Conservation (phyloP, 2,329 filamentous ascomycete genomes). For the Amesomyces nigricolor region DNA sequence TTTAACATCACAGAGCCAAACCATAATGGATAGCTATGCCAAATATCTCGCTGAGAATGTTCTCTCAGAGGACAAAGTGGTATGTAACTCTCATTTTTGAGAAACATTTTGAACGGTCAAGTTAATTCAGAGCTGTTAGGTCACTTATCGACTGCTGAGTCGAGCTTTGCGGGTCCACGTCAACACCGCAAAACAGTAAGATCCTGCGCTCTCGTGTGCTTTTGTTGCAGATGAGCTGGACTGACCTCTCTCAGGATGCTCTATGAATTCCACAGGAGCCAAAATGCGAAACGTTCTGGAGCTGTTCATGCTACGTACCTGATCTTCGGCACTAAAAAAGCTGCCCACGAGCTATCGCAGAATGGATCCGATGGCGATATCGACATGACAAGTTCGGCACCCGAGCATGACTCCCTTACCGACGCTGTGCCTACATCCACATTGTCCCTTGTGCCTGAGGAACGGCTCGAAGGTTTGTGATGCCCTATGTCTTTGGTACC, state of each 20-base stretch:
- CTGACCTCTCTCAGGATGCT: too few relatives aligned
- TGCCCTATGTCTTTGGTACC: background rate
- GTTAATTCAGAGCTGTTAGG: constrained; percentile 42
- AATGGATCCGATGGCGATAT: constrained; percentile 55
- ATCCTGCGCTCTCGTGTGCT: too few relatives aligned
- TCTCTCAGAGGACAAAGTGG: constrained; percentile 67
- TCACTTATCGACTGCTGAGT: constrained; percentile 82
- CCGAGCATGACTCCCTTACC: constrained; percentile 45
- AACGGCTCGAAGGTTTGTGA: constrained; percentile 59
- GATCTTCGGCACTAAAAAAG: constrained; percentile 62
- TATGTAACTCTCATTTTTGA: constrained; percentile 36
- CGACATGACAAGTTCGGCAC: constrained; percentile 63
- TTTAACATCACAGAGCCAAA: background rate
- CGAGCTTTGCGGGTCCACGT: constrained; percentile 77
- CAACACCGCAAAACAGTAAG: constrained; percentile 89
- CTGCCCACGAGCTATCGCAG: constrained; percentile 27
- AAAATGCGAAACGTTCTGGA: constrained; percentile 68
- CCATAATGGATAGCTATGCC: constrained; percentile 55
- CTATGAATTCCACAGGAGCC: constrained; percentile 74
- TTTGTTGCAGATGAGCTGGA: too few relatives aligned
- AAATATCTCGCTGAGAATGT: constrained; percentile 71
- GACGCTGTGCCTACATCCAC: constrained; percentile 51
- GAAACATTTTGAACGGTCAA: background rate
- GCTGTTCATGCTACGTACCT: constrained; percentile 91
- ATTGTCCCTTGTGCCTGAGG: constrained; percentile 65